Evolutionary conservation across 192 early-diverging fungal genomes (phyloP).

Genomic region (Bifiguratus adelaidae): DNA sequence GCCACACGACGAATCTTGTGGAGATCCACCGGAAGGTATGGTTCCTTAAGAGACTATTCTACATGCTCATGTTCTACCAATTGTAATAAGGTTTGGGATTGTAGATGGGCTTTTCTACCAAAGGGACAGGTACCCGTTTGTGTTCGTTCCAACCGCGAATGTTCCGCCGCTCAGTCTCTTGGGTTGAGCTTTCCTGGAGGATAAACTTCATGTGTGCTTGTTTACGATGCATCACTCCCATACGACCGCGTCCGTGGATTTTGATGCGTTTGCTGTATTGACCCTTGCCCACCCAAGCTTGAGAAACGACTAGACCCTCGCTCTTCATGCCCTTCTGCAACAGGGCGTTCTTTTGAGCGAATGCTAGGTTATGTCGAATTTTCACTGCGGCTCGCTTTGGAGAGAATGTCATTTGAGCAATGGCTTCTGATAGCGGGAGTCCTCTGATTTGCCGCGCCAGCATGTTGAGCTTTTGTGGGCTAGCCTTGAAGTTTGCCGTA

Average conservation of each 20-base stretch:
- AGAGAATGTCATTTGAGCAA: conserved; percentile 70
- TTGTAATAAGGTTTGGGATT: conserved; percentile 62
- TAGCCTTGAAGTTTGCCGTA: conserved; percentile 57
- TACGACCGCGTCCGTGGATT: conserved; percentile 67
- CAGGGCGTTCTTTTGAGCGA: conserved; percentile 56
- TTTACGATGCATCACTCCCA: conserved; percentile 66
- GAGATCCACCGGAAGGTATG: too few relatives aligned
- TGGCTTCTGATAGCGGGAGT: conserved; percentile 56
- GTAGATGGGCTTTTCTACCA: conserved; percentile 69
- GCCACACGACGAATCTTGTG: too few relatives aligned
- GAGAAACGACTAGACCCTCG: conserved; percentile 45
- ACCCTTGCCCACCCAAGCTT: conserved; percentile 86
- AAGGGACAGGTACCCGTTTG: conserved; percentile 57
- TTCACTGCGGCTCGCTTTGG: conserved; percentile 50
- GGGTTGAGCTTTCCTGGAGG: conserved; percentile 45
- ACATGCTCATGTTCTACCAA: too few relatives aligned
- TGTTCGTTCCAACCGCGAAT: conserved; percentile 54
- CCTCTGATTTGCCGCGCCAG: conserved; percentile 61
- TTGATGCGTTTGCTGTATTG: conserved; percentile 60
- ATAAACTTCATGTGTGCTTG: conserved; percentile 74
- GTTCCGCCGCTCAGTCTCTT: conserved; percentile 27
- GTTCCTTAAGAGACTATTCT: too few relatives aligned
- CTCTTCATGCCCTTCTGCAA: conserved; percentile 53
- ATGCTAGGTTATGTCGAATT: conserved; percentile 53
- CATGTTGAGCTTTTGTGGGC: conserved; percentile 61